Evolutionary conservation across 2,329 filamentous ascomycete genomes (phyloP).

Genomic region (Daldinia sp.): DNA sequence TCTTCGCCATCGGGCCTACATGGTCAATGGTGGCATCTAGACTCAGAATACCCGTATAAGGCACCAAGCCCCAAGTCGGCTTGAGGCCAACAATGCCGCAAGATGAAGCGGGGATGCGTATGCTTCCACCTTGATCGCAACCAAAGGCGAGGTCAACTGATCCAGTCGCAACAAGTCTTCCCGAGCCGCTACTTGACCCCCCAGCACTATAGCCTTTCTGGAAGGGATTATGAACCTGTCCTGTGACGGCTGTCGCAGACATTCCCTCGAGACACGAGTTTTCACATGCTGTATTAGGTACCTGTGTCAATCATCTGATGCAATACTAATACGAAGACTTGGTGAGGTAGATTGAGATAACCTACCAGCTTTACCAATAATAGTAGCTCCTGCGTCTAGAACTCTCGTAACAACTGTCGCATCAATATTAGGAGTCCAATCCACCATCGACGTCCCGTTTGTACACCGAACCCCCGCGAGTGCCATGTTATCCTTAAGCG

Average conservation of each 20-base stretch:
- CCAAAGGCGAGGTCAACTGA: slow-evolving; percentile 52
- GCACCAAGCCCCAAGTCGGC: slow-evolving; percentile 52
- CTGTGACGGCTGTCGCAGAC: slow-evolving; percentile 59
- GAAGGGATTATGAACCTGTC: slow-evolving; percentile 61
- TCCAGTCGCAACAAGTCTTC: slow-evolving; percentile 57
- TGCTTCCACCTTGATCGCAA: slow-evolving; percentile 53
- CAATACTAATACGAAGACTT: background rate
- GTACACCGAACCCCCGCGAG: slow-evolving; percentile 59
- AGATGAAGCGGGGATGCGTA: slow-evolving; percentile 50
- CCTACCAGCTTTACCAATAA: slow-evolving; percentile 56
- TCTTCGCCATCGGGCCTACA: slow-evolving; percentile 50
- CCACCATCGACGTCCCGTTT: slow-evolving; percentile 57
- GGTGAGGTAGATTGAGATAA: background rate
- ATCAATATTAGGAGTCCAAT: slow-evolving; percentile 56
- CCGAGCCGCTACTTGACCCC: slow-evolving; percentile 59
- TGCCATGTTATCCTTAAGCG: slow-evolving; percentile 62
- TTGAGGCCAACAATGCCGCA: slow-evolving; percentile 53
- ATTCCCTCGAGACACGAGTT: slow-evolving; percentile 59
- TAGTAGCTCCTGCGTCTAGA: slow-evolving; percentile 56
- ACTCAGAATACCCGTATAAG: slow-evolving; percentile 52
- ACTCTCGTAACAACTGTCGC: slow-evolving; percentile 59
- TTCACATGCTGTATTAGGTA: slow-evolving; percentile 56
- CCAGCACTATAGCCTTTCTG: slow-evolving; percentile 59
- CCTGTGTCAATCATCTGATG: background rate
- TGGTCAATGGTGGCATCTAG: slow-evolving; percentile 51